phyloP scores from a whole-genome alignment of 2,329 filamentous ascomycete genomes.

The Fusarium begoniae region DNA sequence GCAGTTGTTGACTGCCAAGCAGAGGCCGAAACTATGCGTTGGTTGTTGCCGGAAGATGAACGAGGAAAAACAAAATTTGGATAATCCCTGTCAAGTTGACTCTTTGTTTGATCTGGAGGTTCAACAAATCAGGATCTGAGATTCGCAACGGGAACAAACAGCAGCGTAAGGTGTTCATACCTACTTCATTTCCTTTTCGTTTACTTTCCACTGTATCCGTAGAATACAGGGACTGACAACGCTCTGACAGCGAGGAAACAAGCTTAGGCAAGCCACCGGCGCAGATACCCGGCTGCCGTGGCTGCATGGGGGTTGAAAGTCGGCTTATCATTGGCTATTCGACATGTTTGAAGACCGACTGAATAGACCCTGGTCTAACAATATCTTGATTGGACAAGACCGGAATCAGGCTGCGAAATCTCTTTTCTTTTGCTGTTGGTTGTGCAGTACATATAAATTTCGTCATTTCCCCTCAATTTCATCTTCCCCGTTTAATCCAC shows the following conservation, averaged over 20 bases:
- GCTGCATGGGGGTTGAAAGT: background rate
- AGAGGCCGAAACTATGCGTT: no score
- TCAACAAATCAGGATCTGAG: background rate
- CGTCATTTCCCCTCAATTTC: background rate
- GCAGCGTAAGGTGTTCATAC: rapidly evolving
- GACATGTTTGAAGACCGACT: background rate
- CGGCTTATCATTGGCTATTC: background rate
- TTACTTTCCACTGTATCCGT: background rate
- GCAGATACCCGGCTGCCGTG: background rate
- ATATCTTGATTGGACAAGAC: background rate
- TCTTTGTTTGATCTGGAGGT: no score
- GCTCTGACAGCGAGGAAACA: background rate
- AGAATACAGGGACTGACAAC: background rate
- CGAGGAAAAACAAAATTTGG: background rate
- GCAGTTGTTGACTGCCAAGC: no score
- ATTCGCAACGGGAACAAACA: background rate
- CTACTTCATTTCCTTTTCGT: background rate
- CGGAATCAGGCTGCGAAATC: background rate
- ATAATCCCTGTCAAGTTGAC: background rate
- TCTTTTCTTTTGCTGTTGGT: background rate
- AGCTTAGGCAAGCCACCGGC: background rate
- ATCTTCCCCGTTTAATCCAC: no score
- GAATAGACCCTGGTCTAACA: background rate
- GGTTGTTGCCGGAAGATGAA: background rate
- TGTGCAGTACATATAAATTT: background rate